Percentiles rank a stretch among this genome's conserved stretches.
These are phyloP conservation scores for Pseudisothecium myosuroides DNA, from an alignment of 225 moss, liverwort and hornwort genomes.

Conservation along the genomic window DNA sequence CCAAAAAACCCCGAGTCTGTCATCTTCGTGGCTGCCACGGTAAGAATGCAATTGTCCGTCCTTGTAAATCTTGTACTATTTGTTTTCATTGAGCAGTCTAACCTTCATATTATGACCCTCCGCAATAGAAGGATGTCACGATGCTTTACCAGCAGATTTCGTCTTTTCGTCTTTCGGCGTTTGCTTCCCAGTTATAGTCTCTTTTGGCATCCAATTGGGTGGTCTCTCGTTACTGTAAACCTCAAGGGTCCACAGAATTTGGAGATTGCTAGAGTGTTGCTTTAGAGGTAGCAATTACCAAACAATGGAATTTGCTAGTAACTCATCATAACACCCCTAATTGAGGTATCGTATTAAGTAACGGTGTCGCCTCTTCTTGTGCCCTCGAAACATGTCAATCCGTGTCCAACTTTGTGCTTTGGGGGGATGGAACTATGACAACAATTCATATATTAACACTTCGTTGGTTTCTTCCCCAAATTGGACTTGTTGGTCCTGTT, in stretches of 20 bases:
- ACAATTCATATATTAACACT: background rate
- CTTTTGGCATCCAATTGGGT: background rate
- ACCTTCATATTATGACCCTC: background rate
- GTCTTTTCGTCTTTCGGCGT: background rate
- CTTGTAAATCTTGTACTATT: background rate
- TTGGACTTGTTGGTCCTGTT: background rate
- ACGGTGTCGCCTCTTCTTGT: background rate
- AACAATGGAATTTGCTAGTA: background rate
- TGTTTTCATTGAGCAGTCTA: background rate
- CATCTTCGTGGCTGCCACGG: conserved; percentile 93
- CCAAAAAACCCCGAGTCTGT: conserved; percentile 72
- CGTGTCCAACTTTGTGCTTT: background rate
- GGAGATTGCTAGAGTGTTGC: background rate
- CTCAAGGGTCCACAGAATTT: background rate
- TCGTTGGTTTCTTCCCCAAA: background rate
- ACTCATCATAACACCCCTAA: background rate
- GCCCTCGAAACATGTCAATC: background rate
- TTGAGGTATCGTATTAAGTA: background rate
- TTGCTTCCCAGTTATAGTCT: background rate
- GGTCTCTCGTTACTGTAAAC: background rate
- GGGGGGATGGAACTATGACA: background rate
- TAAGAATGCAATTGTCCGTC: conserved; percentile 2
- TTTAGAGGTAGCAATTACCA: background rate
- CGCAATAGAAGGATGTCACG: background rate
- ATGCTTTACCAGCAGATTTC: background rate